A percentile compares a stretch with the other conserved stretches of the same genome.
Conservation (phyloP, 2,329 filamentous ascomycete genomes). For the Neocucurbitaria cava region DNA sequence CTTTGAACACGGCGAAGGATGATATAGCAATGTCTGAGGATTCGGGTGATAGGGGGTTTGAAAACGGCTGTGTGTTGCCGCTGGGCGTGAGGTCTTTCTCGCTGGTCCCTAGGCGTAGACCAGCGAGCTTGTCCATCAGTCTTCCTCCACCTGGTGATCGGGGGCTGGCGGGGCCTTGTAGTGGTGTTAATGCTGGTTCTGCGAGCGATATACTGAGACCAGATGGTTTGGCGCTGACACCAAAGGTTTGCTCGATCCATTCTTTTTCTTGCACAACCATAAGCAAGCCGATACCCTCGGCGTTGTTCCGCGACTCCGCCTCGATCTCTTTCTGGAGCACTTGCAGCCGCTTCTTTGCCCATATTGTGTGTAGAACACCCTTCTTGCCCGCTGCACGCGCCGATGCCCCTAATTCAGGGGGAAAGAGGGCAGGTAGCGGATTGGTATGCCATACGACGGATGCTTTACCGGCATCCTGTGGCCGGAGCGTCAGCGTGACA, state of each 20-base stretch:
- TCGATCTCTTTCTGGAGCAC: constrained; percentile 80
- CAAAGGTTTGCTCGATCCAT: constrained; percentile 86
- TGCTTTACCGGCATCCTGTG: constrained; percentile 52
- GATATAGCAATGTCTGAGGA: constrained; percentile 69
- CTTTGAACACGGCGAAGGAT: constrained; percentile 65
- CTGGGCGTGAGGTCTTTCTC: constrained; percentile 67
- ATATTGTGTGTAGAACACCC: constrained; percentile 86
- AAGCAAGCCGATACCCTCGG: constrained; percentile 81
- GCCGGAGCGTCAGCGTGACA: constrained; percentile 68
- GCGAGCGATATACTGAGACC: constrained; percentile 49
- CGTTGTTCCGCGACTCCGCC: constrained; percentile 73
- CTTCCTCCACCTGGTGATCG: constrained; percentile 69
- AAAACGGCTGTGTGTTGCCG: constrained; percentile 32
- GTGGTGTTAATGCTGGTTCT: constrained; percentile 47
- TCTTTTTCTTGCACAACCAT: constrained; percentile 84
- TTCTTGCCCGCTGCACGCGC: constrained; percentile 73
- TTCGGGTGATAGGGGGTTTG: constrained; percentile 66
- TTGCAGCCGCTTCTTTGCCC: constrained; percentile 82
- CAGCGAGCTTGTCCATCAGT: constrained; percentile 79
- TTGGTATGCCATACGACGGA: constrained; percentile 68
- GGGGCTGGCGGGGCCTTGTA: constrained; percentile 66
- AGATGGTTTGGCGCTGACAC: constrained; percentile 58
- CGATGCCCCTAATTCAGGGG: constrained; percentile 73
- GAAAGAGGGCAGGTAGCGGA: constrained; percentile 86
- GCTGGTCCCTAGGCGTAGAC: constrained; percentile 78